Evolutionary conservation across 495 filamentous ascomycete genomes (phyloP), one percentile per base, ranked within the genome.

Genomic region (Penicillium bovifimosum): DNA sequence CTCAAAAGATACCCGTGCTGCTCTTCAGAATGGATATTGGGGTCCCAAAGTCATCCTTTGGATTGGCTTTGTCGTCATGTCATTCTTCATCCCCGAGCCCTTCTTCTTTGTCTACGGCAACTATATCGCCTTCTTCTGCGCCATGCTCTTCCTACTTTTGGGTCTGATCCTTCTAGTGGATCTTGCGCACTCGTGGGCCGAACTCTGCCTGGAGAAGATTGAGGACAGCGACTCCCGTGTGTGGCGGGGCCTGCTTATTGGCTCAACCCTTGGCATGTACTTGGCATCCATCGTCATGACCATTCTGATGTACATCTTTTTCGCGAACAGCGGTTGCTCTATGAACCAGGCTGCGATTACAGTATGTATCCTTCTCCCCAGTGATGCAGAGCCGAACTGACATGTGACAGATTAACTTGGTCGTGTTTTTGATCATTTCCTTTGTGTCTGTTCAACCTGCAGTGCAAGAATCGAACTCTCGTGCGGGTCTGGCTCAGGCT

Each of bases 21-120:
- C 80, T 33, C 83, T 98, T 16, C 93, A 98, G 67, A 98, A 98
- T 73, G 93, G 90, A 31, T 95, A 86, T 68, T 95, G 91, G 91
- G 90, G 91, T 14, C 84, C 86, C 2, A 90, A 90, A 65, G 77
- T 96, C 52, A 80, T 97, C 50, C 78, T 84, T 46, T 98, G 93
- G 93, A 55, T 97, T 20, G 78, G 71, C 9, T 78, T 98, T 51
- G 86, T 97, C 43, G 90, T 96, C 35, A 64, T 91, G 47, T 95
- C 90, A 27, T 97, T 97, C 76, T 83, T 98, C 60, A 96, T 98
- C 51, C 93, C 93, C 36, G 90, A 98, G 66, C 68, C 73, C 47
- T 97, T 98, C 82, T 98, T 97, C 77, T 83, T 95, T 66, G 81
- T 90, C 50, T 98, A 91, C 82, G 93, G 95, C 47, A 90, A 95